Conservation (phyloP, 1,284 basidiomycete genomes). For the Microbotryum silenes-acaulis region DNA sequence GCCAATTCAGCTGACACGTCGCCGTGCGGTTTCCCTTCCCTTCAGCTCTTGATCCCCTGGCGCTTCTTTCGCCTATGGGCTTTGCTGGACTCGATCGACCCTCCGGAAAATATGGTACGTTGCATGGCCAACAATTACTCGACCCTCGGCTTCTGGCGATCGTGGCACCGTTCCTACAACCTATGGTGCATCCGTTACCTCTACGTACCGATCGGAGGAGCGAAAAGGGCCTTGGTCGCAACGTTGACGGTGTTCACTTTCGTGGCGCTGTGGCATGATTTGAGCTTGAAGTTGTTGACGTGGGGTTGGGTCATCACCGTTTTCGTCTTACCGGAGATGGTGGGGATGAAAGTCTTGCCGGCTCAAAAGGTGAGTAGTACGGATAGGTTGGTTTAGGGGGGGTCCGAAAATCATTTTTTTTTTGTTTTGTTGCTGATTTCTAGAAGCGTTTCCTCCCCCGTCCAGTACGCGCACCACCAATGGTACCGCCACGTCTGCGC, state of each 20-base stretch:
- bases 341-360: constrained; percentile 46
- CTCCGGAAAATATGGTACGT: constrained; percentile 97
- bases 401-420: background rate
- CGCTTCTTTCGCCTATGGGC: constrained; percentile 96
- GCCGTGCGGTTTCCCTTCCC: too few relatives aligned
- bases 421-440: background rate
- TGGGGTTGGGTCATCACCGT: constrained; percentile 96
- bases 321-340: constrained; percentile 82
- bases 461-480: constrained; percentile 54
- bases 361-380: constrained; percentile 17
- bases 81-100: constrained; percentile 76
- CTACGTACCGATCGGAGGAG: constrained; percentile 85
- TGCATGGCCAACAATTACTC: constrained; percentile 99
- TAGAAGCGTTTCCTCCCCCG: background rate
- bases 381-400: too few relatives aligned
- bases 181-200: constrained; percentile 85
- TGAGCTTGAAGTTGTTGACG: constrained; percentile 75
- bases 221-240: constrained; percentile 55
- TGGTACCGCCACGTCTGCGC: constrained; percentile 90
- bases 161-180: constrained; percentile 95
- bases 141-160: constrained; percentile 84
- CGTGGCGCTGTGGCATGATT: constrained; percentile 97
- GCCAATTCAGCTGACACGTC: background rate
- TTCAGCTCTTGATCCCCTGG: constrained; percentile 88
- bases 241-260: constrained; percentile 86